Conservation (phyloP, 2,329 filamentous ascomycete genomes). For the Cordyceps tenuipes region DNA sequence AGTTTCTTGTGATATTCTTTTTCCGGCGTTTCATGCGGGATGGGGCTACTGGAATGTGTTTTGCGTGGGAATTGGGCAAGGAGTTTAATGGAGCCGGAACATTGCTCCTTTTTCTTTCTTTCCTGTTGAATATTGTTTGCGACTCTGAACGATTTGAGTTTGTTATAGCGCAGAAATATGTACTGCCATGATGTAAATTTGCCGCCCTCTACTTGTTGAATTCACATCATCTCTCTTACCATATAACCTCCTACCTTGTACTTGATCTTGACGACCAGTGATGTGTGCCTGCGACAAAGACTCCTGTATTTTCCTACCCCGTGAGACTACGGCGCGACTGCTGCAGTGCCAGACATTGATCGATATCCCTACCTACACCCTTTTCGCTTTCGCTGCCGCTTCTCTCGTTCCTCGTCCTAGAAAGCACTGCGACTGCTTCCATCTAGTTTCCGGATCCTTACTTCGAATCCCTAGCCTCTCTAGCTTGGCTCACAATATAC, state of each 20-base stretch:
- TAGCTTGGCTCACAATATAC: not conserved
- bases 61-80: not conserved
- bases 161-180: not conserved
- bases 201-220: not conserved
- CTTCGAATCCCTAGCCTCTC: not conserved
- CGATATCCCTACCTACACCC: too few relatives aligned
- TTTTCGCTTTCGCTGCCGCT: too few relatives aligned
- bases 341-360: too few relatives aligned
- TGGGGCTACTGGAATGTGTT: not conserved
- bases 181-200: slow-evolving; percentile 6
- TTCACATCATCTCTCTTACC: not conserved
- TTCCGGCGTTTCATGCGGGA: not conserved
- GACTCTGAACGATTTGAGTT: not conserved
- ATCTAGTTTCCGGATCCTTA: not conserved
- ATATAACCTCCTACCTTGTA: not conserved
- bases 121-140: not conserved
- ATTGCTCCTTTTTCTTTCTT: not conserved
- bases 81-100: not conserved
- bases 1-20: slow-evolving; percentile 3
- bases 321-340: too few relatives aligned
- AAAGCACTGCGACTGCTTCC: too few relatives aligned
- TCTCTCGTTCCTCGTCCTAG: not conserved
- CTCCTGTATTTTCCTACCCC: too few relatives aligned
- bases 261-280: not conserved
- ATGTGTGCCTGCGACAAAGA: not conserved